Base-by-base conservation (phyloP, 306 rosid genomes). In the Astragalus glycyphyllos region DNA sequence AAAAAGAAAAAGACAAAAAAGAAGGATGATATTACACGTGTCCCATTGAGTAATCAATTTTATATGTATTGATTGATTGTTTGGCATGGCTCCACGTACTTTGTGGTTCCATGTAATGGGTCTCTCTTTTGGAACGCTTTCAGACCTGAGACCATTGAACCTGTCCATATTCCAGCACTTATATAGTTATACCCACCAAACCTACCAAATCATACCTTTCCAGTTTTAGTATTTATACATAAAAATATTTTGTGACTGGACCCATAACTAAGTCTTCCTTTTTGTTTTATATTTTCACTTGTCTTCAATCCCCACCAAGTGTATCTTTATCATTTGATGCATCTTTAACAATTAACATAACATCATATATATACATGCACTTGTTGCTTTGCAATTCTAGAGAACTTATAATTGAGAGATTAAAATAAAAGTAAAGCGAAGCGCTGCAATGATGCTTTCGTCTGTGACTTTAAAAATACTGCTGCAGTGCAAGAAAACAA, bases 111-210 rank as follows among this genome's bases (percentile, higher is more conserved):
- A 26, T 26, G 31, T 26, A 26, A 1, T 57, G 73, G 3, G 73
- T 46, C 17, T 11, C 23, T 14, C 12, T 16, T 40, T 40, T 38
- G 55, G 67, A 41, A 17, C 47, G 20, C 46, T 14, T 68, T 45
- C 29, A 8, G 31, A 57, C 50, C 3, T 59, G 34, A 65, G 34
- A 65, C 40, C 79, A 58, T 67, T 67, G 83, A 79, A 79, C 60
- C 67, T 68, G 76, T 32, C 56, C 75, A 51, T 9, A 48, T 12
- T 65, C 17, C 6, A 34, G 26, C 70, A 3, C 74, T 8, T 8
- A 6, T 8, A 6, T 5, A 13, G 9, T 1, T 11, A 10, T 67
- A n/a, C n/a, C 67, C 72, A 53, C 67, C 79, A 58, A 59, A 50
- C 70, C 67, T 40, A 10, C 51, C 31, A 34, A 62, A 5, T 62